A percentile compares a stretch with the other conserved stretches of the same genome.
Evolutionary conservation across 331 rosid species (phyloP).

Genomic region (Stylosanthes scabra): DNA sequence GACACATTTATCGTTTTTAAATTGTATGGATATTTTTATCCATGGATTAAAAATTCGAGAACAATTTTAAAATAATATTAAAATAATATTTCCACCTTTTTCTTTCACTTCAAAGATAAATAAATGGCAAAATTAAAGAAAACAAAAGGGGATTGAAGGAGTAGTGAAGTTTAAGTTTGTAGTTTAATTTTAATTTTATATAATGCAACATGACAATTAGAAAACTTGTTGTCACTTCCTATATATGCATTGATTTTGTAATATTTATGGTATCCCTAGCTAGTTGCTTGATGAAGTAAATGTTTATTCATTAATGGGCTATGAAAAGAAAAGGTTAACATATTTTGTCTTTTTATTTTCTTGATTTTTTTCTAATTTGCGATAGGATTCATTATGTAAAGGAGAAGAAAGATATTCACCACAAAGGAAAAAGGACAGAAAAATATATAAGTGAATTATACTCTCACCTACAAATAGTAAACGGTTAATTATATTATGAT

Average conservation of each 20-base stretch:
- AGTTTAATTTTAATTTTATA: neutral
- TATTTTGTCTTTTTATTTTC: neutral
- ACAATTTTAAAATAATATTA: neutral
- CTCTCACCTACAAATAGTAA: neutral
- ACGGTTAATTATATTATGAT: neutral
- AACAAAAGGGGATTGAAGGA: neutral
- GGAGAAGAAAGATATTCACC: slow-evolving; percentile 16
- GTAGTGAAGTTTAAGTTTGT: neutral
- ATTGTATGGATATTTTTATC: too few species aligned
- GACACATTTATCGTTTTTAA: too few species aligned
- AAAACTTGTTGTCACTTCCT: neutral
- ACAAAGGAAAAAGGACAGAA: neutral
- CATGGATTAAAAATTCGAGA: too few species aligned
- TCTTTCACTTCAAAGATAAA: neutral
- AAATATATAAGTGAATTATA: neutral
- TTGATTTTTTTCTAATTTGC: neutral
- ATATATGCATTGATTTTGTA: neutral
- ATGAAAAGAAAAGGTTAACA: neutral
- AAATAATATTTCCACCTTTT: neutral
- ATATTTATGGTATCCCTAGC: neutral
- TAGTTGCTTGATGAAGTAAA: slow-evolving; percentile 26
- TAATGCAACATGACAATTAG: neutral
- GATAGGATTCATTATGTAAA: neutral
- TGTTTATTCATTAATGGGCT: neutral
- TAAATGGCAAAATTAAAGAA: neutral